A percentile compares a stretch with the other conserved stretches of the same genome.
Evolutionary conservation across 495 filamentous ascomycete species (phyloP).

Genomic region (Aspergillus saccharolyticus): DNA sequence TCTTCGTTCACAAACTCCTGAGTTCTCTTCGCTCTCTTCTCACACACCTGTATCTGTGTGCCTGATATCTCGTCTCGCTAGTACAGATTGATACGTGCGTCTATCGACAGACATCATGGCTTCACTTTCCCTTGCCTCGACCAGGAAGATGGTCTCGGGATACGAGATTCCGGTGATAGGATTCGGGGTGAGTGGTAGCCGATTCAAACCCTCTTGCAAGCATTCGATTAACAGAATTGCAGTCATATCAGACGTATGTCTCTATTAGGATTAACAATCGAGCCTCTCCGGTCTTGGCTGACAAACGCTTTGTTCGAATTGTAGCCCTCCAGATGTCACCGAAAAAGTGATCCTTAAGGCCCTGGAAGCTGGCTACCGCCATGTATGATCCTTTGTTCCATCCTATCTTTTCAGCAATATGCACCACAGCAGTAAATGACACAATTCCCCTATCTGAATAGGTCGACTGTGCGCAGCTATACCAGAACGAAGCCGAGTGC

Average conservation of each 20-base stretch:
- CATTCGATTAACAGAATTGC: not conserved
- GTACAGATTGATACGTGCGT: too few species aligned
- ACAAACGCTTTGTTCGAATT: not conserved
- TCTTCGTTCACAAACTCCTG: not conserved
- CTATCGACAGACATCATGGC: slow-evolving; percentile 53
- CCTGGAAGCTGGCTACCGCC: slow-evolving; percentile 65
- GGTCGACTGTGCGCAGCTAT: slow-evolving; percentile 52
- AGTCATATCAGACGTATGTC: not conserved
- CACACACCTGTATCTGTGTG: not conserved
- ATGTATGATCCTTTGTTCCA: slow-evolving; percentile 40
- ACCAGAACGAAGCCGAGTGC: slow-evolving; percentile 51
- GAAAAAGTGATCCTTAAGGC: slow-evolving; percentile 57
- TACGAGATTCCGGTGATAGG: slow-evolving; percentile 72
- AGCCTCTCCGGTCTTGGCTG: not conserved
- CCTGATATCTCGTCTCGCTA: too few species aligned
- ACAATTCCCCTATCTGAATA: not conserved
- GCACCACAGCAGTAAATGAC: not conserved
- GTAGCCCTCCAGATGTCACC: slow-evolving; percentile 49
- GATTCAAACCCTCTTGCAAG: not conserved
- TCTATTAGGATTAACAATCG: slow-evolving; percentile 6
- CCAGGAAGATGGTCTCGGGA: slow-evolving; percentile 66
- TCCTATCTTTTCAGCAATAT: not conserved
- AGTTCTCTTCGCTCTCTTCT: not conserved
- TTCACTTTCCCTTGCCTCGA: slow-evolving; percentile 55
- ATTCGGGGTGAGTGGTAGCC: slow-evolving; percentile 55